Conservation (phyloP, 805 yeast genomes). For the Hanseniaspora clermontiae region DNA sequence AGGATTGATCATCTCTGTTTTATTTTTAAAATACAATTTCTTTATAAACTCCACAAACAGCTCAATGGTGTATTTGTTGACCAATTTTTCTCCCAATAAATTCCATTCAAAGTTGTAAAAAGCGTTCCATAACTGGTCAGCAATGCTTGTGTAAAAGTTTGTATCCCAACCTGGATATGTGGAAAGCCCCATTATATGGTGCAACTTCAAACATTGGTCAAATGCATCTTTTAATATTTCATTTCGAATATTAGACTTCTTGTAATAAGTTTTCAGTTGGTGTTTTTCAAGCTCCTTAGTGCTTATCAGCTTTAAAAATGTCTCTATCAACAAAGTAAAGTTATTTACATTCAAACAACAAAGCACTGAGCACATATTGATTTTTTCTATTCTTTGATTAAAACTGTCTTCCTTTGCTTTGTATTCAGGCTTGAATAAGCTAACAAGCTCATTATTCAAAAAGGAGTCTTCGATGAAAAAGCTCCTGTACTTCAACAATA, state of each 20-base stretch:
- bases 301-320: background rate
- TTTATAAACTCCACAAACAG: background rate
- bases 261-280: background rate
- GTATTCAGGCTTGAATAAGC: background rate
- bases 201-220: constrained; percentile 1
- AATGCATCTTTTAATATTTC: constrained; percentile 1
- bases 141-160: background rate
- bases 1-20: background rate
- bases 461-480: background rate
- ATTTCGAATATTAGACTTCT: background rate
- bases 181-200: background rate
- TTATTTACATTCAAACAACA: background rate
- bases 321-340: background rate
- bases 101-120: constrained; percentile 8
- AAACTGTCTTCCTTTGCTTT: background rate
- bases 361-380: constrained; percentile 6
- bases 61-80: background rate
- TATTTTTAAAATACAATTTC: background rate
- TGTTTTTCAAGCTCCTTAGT: background rate
- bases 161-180: no score
- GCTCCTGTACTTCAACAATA: background rate
- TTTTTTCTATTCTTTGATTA: background rate
- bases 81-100: background rate
- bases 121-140: background rate
- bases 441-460: background rate